phyloP scores from a whole-genome alignment of 495 filamentous ascomycete species.

The Trichoderma parareesei region DNA sequence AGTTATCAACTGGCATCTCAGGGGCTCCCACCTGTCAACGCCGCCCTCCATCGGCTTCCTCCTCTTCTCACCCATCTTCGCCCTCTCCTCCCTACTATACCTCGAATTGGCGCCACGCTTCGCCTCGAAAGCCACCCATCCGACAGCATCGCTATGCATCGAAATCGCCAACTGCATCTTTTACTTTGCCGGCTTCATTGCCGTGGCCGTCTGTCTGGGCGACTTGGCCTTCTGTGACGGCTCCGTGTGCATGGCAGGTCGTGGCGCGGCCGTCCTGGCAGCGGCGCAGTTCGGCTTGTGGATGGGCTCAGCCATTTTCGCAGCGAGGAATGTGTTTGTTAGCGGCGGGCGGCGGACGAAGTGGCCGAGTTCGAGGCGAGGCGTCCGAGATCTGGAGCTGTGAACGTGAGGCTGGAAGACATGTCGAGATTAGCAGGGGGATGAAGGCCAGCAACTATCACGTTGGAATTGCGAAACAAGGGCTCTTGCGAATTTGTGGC shows the following conservation, averaged over 20 bases:
- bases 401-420: not conserved
- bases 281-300: slow-evolving; percentile 38
- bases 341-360: slow-evolving; percentile 22
- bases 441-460: no score
- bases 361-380: not conserved
- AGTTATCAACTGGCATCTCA: slow-evolving; percentile 48
- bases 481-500: no score
- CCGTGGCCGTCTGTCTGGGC: slow-evolving; percentile 56
- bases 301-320: slow-evolving; percentile 28
- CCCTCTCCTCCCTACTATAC: slow-evolving; percentile 55
- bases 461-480: no score
- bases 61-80: slow-evolving; percentile 59
- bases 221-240: slow-evolving; percentile 46
- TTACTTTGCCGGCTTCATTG: slow-evolving; percentile 76
- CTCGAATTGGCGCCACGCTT: slow-evolving; percentile 57
- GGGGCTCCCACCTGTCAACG: slow-evolving; percentile 32
- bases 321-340: slow-evolving; percentile 26
- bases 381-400: not conserved
- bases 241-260: slow-evolving; percentile 39
- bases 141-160: slow-evolving; percentile 49
- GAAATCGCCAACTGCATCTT: slow-evolving; percentile 65
- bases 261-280: slow-evolving; percentile 39
- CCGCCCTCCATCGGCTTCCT: slow-evolving; percentile 57
- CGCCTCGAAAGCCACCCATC: slow-evolving; percentile 40
- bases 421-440: no score